Percentiles rank a stretch among this genome's conserved stretches.
Evolutionary conservation across 768 basidiomycete species (phyloP).

Genomic region (Lentinula boryana): DNA sequence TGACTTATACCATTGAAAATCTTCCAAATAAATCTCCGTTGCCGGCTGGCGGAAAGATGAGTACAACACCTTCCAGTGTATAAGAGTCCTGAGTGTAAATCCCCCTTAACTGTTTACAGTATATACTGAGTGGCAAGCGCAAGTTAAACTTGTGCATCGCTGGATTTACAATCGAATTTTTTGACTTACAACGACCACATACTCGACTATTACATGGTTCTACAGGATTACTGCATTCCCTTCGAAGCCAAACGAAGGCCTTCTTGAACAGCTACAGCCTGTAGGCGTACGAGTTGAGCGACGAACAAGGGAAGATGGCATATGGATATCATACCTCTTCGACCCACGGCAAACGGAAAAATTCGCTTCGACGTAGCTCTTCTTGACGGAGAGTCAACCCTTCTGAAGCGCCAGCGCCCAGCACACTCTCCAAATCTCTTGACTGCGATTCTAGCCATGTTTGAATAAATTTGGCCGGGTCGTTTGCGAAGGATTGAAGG

Average conservation of each 20-base stretch:
- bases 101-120: too few relatives aligned
- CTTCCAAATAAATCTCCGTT: too few relatives aligned
- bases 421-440: conserved; percentile 79
- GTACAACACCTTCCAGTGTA: too few relatives aligned
- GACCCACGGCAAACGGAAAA: conserved; percentile 91
- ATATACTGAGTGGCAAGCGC: too few relatives aligned
- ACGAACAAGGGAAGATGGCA: background rate
- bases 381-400: conserved; percentile 80
- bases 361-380: conserved; percentile 82
- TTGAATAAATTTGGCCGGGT: conserved; percentile 79
- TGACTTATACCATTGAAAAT: too few relatives aligned
- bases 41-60: too few relatives aligned
- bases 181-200: background rate
- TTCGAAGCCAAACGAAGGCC: conserved; percentile 61
- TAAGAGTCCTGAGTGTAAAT: too few relatives aligned
- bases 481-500: conserved; percentile 70
- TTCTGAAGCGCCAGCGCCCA: conserved; percentile 84
- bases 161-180: too few relatives aligned
- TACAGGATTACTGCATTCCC: conserved; percentile 19
- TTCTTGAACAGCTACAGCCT: conserved; percentile 83
- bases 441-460: conserved; percentile 92
- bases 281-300: conserved; percentile 6
- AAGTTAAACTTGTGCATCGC: too few relatives aligned
- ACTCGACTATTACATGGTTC: background rate
- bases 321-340: conserved; percentile 43